phyloP scores from a whole-genome alignment of 805 yeast species.

The Starmera pachycereana region DNA sequence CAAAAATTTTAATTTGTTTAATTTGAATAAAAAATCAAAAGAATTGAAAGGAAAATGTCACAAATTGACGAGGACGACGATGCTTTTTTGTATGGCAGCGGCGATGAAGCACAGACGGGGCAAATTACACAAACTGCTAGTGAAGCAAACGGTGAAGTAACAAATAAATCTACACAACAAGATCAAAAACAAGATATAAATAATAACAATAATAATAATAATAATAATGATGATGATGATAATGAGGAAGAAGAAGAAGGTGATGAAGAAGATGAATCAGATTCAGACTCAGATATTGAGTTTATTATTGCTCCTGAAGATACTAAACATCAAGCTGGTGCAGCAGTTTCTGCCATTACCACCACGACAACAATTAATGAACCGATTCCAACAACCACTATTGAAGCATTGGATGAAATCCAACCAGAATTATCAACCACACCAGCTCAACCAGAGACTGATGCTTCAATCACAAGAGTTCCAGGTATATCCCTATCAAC shows the following conservation, averaged over 20 bases:
- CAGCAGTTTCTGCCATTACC: slow-evolving; percentile 10
- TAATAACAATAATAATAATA: slow-evolving; percentile 11
- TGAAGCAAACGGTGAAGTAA: background rate
- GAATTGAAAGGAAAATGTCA: too few relatives aligned
- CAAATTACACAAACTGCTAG: slow-evolving; percentile 9
- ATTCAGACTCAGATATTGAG: slow-evolving; percentile 62
- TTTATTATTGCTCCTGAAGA: slow-evolving; percentile 55
- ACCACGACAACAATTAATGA: slow-evolving; percentile 12
- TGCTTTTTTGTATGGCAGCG: slow-evolving; percentile 32
- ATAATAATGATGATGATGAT: slow-evolving; percentile 19
- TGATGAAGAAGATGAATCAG: slow-evolving; percentile 39
- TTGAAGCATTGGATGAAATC: slow-evolving; percentile 24
- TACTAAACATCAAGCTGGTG: slow-evolving; percentile 10
- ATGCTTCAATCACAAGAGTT: slow-evolving; percentile 24
- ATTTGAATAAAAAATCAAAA: too few relatives aligned
- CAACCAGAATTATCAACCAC: slow-evolving; percentile 12
- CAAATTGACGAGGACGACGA: slow-evolving; percentile 48
- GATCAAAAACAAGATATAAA: slow-evolving; percentile 14
- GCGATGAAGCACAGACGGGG: slow-evolving; percentile 27
- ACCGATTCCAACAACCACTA: slow-evolving; percentile 19
- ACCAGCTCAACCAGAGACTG: slow-evolving; percentile 21
- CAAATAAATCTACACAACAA: background rate
- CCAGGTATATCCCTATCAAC: slow-evolving; percentile 57
- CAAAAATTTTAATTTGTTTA: too few relatives aligned
- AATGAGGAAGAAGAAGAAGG: slow-evolving; percentile 35